These are phyloP conservation scores for Biscogniauxia mediterranea DNA, from an alignment of 2,329 filamentous ascomycete species.

Conservation along the genomic window DNA sequence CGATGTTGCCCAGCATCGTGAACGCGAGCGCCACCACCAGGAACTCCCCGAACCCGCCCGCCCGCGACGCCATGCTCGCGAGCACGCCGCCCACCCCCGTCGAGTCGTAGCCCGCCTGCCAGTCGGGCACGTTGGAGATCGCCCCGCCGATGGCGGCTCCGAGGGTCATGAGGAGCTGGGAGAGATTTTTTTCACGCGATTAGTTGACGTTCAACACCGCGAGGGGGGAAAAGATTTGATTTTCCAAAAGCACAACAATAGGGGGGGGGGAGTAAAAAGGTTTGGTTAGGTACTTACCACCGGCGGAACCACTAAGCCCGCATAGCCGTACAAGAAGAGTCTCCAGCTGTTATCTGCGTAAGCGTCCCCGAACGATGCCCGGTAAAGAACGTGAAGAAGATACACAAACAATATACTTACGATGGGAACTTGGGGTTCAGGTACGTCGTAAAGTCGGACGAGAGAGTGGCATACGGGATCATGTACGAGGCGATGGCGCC, in stretches of 20 bases:
- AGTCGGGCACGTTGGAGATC: conserved; percentile 50
- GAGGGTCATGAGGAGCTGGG: conserved; percentile 57
- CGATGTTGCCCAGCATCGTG: conserved; percentile 57
- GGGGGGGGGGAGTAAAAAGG: conserved; percentile 39
- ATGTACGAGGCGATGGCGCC: conserved; percentile 63
- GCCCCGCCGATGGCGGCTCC: conserved; percentile 64
- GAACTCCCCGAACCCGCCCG: conserved; percentile 61
- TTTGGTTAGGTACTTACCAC: not conserved
- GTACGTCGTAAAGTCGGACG: conserved; percentile 62
- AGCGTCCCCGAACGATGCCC: conserved; percentile 4
- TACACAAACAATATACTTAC: conserved; percentile 31
- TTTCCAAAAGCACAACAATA: too few relatives aligned
- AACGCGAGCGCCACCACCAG: conserved; percentile 58
- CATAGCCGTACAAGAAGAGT: conserved; percentile 55
- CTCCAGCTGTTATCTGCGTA: conserved; percentile 25
- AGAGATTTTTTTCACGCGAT: not conserved
- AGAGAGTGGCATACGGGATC: conserved; percentile 59
- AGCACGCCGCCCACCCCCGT: conserved; percentile 59
- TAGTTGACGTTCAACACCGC: not conserved
- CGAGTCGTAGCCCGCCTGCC: conserved; percentile 52
- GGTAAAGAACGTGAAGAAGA: not conserved
- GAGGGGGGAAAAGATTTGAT: conserved; percentile 33
- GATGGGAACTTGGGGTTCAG: conserved; percentile 54
- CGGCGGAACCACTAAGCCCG: conserved; percentile 37
- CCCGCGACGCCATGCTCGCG: conserved; percentile 56